Base-by-base conservation (phyloP, 805 yeast species). In the Candida peoriensis region DNA sequence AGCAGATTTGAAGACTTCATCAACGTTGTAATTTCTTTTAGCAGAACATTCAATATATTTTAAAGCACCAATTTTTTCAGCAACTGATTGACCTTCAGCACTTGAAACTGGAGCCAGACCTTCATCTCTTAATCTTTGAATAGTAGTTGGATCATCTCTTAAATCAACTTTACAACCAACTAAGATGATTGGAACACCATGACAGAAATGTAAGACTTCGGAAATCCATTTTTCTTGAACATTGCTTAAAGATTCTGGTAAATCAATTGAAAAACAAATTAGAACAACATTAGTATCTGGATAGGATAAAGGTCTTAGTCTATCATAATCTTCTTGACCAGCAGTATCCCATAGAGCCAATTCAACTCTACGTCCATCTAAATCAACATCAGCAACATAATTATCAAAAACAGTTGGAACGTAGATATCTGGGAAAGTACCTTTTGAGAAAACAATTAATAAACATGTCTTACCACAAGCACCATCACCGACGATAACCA, bases 321-420 rank as follows among this genome's bases (percentile, higher is more conserved):
- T 83, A 63, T 87, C 96, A 60, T 88, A 88, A 69, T 89, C 97
- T 71, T 88, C 97, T 75, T 88, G 97, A 47, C 97, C 97, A 37
- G 97, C 96, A 49, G 96, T 88, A 87, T 88, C 96, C 96, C 96
- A 88, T 48, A 88, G 70, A 7, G 96, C 95, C 63, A 88, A 70
- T 61, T 89, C 96, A 39, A 90, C 97, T 59, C 84, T 76, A 64
- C 90, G 83, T 33, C 95, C 94, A 53, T 83, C 90, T 39, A 82
- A 81, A 57, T 78, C 96, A 39, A 90, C 97, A 61, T 88, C 96
- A 30, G 97, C 95, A 52, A 90, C 97, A 63, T 90, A 93, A 71
- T 89, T 93, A 63, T 90, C 97, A 56, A 90, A 90, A 42, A 90
- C 97, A 17, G 96, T 87, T 57, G 96, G 96, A 32, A 88, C 96